A percentile compares a stretch with the other conserved stretches of the same genome.
Conservation (phyloP, 257 asterid species). For the Solanum virginianum region DNA sequence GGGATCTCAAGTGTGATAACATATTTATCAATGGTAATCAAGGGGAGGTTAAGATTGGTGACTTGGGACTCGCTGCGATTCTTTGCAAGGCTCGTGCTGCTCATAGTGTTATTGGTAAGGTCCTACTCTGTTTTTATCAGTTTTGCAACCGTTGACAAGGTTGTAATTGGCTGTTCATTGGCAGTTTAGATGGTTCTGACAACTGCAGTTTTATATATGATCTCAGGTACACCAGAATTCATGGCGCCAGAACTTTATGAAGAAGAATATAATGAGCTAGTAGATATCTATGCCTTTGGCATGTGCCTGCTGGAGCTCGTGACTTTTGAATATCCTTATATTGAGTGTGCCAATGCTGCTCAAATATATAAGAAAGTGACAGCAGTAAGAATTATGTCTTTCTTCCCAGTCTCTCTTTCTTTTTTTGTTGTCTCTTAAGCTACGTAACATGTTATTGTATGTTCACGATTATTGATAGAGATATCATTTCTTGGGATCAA, state of each 20-base stretch:
- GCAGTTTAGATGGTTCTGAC: not conserved
- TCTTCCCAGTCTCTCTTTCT: not conserved
- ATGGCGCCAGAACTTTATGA: constrained; percentile 97
- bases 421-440: not conserved
- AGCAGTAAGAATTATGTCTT: constrained; percentile 43
- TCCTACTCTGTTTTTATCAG: not conserved
- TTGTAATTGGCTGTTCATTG: not conserved
- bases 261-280: constrained; percentile 92
- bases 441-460: not conserved
- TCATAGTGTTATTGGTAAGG: constrained; percentile 86
- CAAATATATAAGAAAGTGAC: constrained; percentile 91
- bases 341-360: constrained; percentile 87
- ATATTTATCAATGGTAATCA: constrained; percentile 89
- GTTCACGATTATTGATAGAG: not conserved
- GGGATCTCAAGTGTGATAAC: constrained; percentile 86
- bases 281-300: constrained; percentile 91
- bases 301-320: constrained; percentile 95
- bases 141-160: not conserved
- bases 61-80: constrained; percentile 89
- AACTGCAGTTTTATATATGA: constrained; percentile 1
- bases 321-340: constrained; percentile 88
- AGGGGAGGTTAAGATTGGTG: constrained; percentile 95
- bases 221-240: constrained; percentile 86
- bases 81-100: constrained; percentile 82
- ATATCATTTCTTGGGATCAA: not conserved